These are phyloP conservation scores for Microthlaspi erraticum DNA, from an alignment of 345 rosid genomes.

Conservation along the genomic window DNA sequence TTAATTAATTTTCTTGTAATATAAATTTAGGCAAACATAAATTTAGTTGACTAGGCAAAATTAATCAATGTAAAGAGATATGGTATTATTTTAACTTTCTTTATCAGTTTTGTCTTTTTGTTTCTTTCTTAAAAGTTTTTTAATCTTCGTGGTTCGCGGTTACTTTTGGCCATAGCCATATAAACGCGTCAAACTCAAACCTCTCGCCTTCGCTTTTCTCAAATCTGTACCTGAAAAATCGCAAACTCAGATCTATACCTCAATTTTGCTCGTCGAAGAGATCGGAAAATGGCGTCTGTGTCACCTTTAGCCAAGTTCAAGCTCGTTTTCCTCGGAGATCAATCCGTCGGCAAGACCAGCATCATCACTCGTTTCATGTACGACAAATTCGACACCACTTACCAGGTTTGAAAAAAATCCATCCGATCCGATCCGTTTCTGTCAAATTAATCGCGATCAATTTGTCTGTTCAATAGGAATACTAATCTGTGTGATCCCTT, in stretches of 20 bases:
- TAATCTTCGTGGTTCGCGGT: conserved; percentile 48
- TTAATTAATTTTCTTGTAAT: background rate
- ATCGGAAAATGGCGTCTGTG: conserved; percentile 64
- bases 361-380: conserved; percentile 96
- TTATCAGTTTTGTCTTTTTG: background rate
- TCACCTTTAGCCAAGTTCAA: conserved; percentile 84
- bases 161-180: conserved; percentile 33
- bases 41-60: background rate
- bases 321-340: conserved; percentile 87
- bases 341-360: conserved; percentile 88
- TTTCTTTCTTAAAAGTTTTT: background rate
- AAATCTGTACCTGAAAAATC: conserved; percentile 13
- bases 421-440: background rate
- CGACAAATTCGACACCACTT: conserved; percentile 92
- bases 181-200: conserved; percentile 36
- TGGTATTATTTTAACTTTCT: background rate
- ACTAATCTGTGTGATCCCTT: background rate
- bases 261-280: background rate
- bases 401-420: conserved; percentile 55
- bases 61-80: background rate
- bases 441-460: background rate
- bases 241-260: conserved; percentile 47
- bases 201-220: conserved; percentile 18
- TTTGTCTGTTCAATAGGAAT: background rate
- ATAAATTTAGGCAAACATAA: conserved; percentile 7